Conservation (phyloP, 257 asterid genomes). For the Solanum neorickii region DNA sequence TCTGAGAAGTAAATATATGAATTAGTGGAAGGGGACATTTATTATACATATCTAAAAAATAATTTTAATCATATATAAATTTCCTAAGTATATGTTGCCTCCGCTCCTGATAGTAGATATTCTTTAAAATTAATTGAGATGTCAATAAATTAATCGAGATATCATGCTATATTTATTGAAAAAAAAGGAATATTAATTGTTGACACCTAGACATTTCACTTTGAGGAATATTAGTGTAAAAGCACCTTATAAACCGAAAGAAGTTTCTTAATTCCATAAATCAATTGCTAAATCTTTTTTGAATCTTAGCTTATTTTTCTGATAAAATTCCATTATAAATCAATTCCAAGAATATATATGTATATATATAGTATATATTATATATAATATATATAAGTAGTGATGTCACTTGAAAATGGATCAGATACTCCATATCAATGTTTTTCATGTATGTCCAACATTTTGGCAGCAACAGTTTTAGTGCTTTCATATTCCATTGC, state of each 20-base stretch:
- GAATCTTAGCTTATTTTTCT: not conserved
- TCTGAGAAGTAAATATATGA: too few relatives aligned
- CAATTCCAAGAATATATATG: not conserved
- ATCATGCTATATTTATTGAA: too few relatives aligned
- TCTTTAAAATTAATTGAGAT: too few relatives aligned
- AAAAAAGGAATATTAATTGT: not conserved
- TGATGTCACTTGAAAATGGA: not conserved
- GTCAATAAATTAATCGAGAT: too few relatives aligned
- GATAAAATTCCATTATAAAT: not conserved
- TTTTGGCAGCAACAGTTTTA: not conserved
- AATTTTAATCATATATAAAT: too few relatives aligned
- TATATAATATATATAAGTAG: not conserved
- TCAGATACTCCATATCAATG: not conserved
- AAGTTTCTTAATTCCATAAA: not conserved
- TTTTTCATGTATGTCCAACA: not conserved
- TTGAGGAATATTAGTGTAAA: not conserved
- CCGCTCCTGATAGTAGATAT: too few relatives aligned
- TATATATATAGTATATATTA: too few relatives aligned
- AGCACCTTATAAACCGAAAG: not conserved
- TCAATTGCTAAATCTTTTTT: not conserved
- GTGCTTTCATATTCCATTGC: not conserved
- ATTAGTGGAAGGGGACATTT: too few relatives aligned
- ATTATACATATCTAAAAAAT: too few relatives aligned
- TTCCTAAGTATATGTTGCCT: too few relatives aligned
- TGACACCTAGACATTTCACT: not conserved